A percentile compares a stretch with the other conserved stretches of the same genome.
Conservation (phyloP, 2,329 filamentous ascomycete genomes). For the Cryphonectria carpinicola region DNA sequence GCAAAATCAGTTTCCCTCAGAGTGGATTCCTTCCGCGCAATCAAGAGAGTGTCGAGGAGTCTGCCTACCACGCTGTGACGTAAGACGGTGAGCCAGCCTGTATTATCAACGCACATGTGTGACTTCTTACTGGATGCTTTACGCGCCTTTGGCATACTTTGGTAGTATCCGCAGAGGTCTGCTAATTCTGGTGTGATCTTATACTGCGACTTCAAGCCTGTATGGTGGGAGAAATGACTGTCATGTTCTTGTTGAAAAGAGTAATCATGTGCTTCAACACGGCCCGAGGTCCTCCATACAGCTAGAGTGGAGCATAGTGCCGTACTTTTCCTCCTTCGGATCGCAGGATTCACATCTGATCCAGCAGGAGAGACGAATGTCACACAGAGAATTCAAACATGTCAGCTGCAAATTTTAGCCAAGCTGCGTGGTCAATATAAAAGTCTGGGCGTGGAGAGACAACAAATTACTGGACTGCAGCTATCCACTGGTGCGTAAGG, state of each 20-base stretch:
- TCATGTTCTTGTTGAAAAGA: background rate
- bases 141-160: background rate
- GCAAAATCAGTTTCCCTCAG: background rate
- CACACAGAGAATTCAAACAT: too few relatives aligned
- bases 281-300: background rate
- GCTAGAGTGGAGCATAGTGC: background rate
- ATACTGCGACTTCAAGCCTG: background rate
- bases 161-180: background rate
- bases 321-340: background rate
- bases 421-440: background rate
- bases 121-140: background rate
- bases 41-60: background rate
- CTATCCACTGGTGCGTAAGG: background rate
- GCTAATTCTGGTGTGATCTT: background rate
- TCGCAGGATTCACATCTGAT: background rate
- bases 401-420: too few relatives aligned
- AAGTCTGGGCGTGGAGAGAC: background rate
- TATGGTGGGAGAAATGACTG: background rate
- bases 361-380: too few relatives aligned
- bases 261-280: background rate
- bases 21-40: background rate
- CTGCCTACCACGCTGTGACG: slow-evolving; percentile 8
- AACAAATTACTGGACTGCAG: background rate
- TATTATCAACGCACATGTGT: background rate
- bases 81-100: background rate